phyloP scores from a whole-genome alignment of 176 grass and related monocot species.

The Paspalum vaginatum region DNA sequence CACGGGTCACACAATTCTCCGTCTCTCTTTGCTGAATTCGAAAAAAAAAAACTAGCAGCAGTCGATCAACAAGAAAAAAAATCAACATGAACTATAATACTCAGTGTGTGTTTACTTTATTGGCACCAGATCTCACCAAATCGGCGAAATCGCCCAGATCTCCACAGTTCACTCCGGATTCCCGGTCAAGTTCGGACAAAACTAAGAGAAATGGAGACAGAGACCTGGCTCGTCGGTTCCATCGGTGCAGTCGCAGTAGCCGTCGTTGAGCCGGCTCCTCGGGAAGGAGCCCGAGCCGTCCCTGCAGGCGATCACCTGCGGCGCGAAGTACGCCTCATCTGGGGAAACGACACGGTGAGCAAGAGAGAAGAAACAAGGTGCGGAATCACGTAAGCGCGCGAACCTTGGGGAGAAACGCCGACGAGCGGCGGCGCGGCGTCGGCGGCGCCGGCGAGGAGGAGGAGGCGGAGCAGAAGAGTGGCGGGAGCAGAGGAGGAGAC shows the following conservation, averaged over 20 bases:
- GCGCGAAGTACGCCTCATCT: constrained; percentile 80
- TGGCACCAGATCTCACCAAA: constrained; percentile 23
- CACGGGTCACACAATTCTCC: neutral
- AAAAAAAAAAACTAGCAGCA: neutral
- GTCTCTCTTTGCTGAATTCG: neutral
- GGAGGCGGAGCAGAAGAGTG: constrained; percentile 48
- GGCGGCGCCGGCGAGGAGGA: constrained; percentile 41
- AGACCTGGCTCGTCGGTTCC: constrained; percentile 87
- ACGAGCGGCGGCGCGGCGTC: constrained; percentile 46
- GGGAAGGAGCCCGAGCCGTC: constrained; percentile 76
- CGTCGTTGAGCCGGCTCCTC: constrained; percentile 76
- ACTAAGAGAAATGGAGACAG: neutral
- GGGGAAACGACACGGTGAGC: constrained; percentile 25
- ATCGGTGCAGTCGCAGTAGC: constrained; percentile 84
- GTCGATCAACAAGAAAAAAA: neutral
- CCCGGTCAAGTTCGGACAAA: constrained; percentile 1
- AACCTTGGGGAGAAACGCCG: constrained; percentile 65
- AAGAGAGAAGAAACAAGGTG: neutral
- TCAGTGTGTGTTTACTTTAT: neutral
- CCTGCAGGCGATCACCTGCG: constrained; percentile 76
- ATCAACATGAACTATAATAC: neutral
- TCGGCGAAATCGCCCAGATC: constrained; percentile 37
- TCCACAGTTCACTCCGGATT: neutral
- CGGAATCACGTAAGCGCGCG: neutral
- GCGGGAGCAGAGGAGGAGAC: constrained; percentile 46